A percentile compares a stretch with the other conserved stretches of the same genome.
Conservation (phyloP, 768 basidiomycete genomes). For the Suillus cothurnatus region DNA sequence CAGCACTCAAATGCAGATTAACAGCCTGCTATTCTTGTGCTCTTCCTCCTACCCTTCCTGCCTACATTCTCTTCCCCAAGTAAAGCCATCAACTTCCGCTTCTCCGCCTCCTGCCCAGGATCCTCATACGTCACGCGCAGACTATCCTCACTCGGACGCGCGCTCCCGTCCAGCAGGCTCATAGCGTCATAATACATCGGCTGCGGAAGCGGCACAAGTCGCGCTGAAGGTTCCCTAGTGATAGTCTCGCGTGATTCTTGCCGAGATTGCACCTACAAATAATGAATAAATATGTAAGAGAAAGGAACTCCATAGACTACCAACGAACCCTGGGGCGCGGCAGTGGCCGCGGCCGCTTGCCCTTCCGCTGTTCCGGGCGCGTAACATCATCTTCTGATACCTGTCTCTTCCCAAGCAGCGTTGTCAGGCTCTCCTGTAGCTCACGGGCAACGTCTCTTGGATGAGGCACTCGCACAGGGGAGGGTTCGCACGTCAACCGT, state of each 20-base stretch:
- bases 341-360: slow-evolving; percentile 41
- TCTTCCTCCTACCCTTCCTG: slow-evolving; percentile 17
- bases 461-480: slow-evolving; percentile 39
- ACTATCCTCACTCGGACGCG: slow-evolving; percentile 42
- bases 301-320: background rate
- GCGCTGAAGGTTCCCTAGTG: slow-evolving; percentile 14
- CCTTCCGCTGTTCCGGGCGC: slow-evolving; percentile 20
- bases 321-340: slow-evolving; percentile 38
- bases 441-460: slow-evolving; percentile 54
- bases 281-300: background rate
- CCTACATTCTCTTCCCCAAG: slow-evolving; percentile 36
- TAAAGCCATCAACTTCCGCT: slow-evolving; percentile 57
- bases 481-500: slow-evolving; percentile 20
- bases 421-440: slow-evolving; percentile 68
- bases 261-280: slow-evolving; percentile 39
- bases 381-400: slow-evolving; percentile 43
- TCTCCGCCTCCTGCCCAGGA: slow-evolving; percentile 61
- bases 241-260: slow-evolving; percentile 37
- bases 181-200: slow-evolving; percentile 29
- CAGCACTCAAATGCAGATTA: slow-evolving; percentile 8
- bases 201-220: slow-evolving; percentile 3
- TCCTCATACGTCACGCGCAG: slow-evolving; percentile 70
- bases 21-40: slow-evolving; percentile 28
- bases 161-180: slow-evolving; percentile 30
- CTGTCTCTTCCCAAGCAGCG: slow-evolving; percentile 68